Conservation (phyloP, 352 stramenopile genomes). For the Phytophthora chlamydospora region DNA sequence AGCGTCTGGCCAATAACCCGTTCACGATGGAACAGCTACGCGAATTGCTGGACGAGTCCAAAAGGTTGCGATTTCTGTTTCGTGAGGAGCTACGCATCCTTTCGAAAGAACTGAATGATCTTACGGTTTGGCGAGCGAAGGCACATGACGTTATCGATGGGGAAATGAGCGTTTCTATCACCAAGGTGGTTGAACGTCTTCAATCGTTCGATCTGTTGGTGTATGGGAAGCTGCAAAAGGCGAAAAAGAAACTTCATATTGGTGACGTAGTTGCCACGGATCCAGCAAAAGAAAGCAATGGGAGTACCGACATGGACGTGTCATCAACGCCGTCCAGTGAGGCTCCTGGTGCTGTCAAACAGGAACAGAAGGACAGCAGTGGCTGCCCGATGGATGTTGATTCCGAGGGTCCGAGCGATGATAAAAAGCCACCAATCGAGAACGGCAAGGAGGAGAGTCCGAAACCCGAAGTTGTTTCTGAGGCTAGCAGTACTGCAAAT, state of each 20-base stretch:
- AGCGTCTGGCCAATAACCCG: constrained; percentile 63
- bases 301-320: constrained; percentile 17
- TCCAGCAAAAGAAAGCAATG: constrained; percentile 1
- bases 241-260: constrained; percentile 52
- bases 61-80: constrained; percentile 70
- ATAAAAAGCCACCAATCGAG: background rate
- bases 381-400: constrained; percentile 35
- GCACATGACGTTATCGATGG: constrained; percentile 56
- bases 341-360: constrained; percentile 9
- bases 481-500: constrained; percentile 8
- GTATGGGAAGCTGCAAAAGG: constrained; percentile 62
- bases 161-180: constrained; percentile 43
- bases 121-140: constrained; percentile 68
- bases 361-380: constrained; percentile 20
- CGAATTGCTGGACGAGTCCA: constrained; percentile 63
- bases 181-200: constrained; percentile 49
- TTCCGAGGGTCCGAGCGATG: constrained; percentile 16
- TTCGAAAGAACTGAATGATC: constrained; percentile 73
- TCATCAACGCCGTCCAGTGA: constrained; percentile 5
- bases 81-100: constrained; percentile 79
- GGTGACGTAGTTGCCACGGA: constrained; percentile 12
- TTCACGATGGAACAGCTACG: constrained; percentile 69
- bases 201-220: constrained; percentile 67
- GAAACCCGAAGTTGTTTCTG: constrained; percentile 10
- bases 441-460: constrained; percentile 14